Conservation (phyloP, 2,329 filamentous ascomycete genomes). For the Magnaporthiopsis poae region DNA sequence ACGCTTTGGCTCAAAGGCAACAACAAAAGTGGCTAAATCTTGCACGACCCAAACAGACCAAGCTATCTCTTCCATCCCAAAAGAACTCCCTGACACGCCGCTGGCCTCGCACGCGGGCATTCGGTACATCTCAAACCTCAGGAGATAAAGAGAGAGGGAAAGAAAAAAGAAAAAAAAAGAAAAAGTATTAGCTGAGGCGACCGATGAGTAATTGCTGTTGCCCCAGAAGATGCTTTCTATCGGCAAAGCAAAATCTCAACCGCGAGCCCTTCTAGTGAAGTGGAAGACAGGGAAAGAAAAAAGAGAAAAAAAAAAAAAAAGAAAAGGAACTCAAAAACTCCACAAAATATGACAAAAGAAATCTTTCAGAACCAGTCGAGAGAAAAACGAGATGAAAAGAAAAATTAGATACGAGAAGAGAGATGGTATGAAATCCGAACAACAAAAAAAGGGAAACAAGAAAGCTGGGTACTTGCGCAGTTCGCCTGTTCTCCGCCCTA, state of each 20-base stretch:
- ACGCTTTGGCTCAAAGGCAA: neutral
- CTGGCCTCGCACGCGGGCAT: neutral
- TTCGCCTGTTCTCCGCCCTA: constrained; percentile 2
- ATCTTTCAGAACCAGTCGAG: neutral
- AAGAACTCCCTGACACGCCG: neutral
- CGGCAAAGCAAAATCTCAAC: neutral
- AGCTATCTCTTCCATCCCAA: neutral
- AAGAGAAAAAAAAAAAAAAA: neutral
- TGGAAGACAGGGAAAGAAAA: neutral
- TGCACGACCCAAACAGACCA: neutral
- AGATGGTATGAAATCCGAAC: neutral
- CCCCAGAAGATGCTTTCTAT: neutral
- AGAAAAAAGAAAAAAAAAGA: neutral
- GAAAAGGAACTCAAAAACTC: neutral
- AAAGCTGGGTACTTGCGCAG: neutral
- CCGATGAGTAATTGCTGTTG: neutral
- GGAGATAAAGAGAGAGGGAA: neutral
- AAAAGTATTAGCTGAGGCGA: neutral
- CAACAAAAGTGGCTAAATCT: neutral
- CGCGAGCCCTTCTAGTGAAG: neutral
- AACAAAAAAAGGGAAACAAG: neutral
- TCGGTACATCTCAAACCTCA: neutral
- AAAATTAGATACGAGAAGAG: neutral
- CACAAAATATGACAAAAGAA: neutral
- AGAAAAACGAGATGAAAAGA: neutral